These are phyloP conservation scores for Candida sp. DNA, from an alignment of 1,139 yeast species.

Conservation along the genomic window DNA sequence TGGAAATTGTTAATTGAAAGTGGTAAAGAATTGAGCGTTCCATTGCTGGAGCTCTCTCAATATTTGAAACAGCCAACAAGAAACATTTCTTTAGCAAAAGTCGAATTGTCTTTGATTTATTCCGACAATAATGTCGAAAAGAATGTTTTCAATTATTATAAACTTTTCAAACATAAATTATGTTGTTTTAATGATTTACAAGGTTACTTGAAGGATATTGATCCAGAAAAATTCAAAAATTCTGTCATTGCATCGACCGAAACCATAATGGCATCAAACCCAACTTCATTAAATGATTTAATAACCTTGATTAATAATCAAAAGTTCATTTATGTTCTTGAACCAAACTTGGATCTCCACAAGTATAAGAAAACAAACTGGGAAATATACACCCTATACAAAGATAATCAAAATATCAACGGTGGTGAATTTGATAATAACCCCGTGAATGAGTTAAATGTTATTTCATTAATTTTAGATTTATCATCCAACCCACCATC, in stretches of 20 bases:
- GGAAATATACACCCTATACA: slow-evolving; percentile 24
- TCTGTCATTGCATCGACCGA: slow-evolving; percentile 8
- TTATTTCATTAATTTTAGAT: slow-evolving; percentile 41
- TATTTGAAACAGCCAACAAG: slow-evolving; percentile 34
- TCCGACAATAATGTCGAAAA: slow-evolving; percentile 12
- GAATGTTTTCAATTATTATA: slow-evolving; percentile 40
- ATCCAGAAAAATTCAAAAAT: slow-evolving; percentile 9
- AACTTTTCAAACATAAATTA: slow-evolving; percentile 43
- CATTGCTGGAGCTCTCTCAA: slow-evolving; percentile 20
- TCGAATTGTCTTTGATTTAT: slow-evolving; percentile 39
- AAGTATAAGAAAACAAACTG: slow-evolving; percentile 25
- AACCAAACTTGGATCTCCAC: slow-evolving; percentile 7
- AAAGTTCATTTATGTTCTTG: slow-evolving; percentile 33
- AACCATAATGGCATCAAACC: slow-evolving; percentile 5
- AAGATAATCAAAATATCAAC: slow-evolving; percentile 4
- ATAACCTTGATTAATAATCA: slow-evolving; percentile 46
- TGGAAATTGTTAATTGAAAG: slow-evolving; percentile 55
- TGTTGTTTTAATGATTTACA: slow-evolving; percentile 62
- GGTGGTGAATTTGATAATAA: slow-evolving; percentile 13
- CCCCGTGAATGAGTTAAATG: slow-evolving; percentile 60
- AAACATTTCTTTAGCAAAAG: slow-evolving; percentile 53
- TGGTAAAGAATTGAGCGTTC: slow-evolving; percentile 24
- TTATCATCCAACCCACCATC: slow-evolving; percentile 11
- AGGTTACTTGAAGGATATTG: slow-evolving; percentile 20
- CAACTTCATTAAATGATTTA: slow-evolving; percentile 24